These are phyloP conservation scores for Rosa rugosa DNA, from an alignment of 306 rosid genomes.

Conservation along the genomic window DNA sequence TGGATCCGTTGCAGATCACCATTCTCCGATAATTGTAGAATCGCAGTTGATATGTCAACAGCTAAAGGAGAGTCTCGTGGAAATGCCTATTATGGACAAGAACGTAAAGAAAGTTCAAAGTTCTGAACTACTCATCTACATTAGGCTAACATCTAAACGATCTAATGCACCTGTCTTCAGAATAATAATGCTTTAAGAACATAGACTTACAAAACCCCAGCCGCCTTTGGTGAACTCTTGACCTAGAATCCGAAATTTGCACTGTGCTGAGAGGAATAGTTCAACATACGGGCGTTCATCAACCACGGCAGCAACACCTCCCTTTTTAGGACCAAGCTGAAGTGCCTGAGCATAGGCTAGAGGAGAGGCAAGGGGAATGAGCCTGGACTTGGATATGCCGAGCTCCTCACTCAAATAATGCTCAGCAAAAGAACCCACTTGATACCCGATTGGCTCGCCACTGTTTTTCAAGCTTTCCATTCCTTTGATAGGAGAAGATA, in stretches of 20 bases:
- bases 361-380: conserved; percentile 74
- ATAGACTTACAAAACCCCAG: conserved; percentile 93
- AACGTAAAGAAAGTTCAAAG: not conserved
- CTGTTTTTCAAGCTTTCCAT: conserved; percentile 65
- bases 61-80: conserved; percentile 93
- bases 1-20: conserved; percentile 94
- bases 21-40: conserved; percentile 86
- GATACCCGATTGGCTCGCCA: conserved; percentile 77
- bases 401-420: conserved; percentile 68
- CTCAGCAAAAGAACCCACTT: conserved; percentile 87
- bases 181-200: conserved; percentile 4
- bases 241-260: conserved; percentile 81
- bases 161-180: not conserved
- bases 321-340: conserved; percentile 66
- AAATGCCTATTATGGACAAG: conserved; percentile 58
- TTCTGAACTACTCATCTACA: not conserved
- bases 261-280: conserved; percentile 74
- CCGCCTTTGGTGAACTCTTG: conserved; percentile 97
- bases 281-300: conserved; percentile 81
- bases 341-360: conserved; percentile 77
- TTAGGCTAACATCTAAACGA: not conserved
- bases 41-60: conserved; percentile 83
- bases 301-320: conserved; percentile 93
- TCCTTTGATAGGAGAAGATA: conserved; percentile 73
- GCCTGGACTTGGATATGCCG: conserved; percentile 76